Base-by-base conservation (phyloP, 2,329 filamentous ascomycete genomes). In the Magnaporthiopsis incrustans region DNA sequence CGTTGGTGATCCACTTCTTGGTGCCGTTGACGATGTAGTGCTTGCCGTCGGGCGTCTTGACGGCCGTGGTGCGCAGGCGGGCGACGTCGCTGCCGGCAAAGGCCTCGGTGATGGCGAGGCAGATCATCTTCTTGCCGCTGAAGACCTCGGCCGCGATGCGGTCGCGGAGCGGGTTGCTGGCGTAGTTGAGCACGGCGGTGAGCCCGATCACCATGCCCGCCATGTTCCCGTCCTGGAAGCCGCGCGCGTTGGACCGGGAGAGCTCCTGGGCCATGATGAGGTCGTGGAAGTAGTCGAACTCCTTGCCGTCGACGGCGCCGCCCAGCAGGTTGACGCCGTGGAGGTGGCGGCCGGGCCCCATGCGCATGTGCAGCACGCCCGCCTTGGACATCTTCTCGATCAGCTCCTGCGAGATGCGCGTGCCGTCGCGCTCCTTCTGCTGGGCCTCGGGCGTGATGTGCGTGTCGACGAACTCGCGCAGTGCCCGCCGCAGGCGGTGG, bases 1-100 rank as follows among this genome's bases (percentile, higher is more conserved):
- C 90, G 75, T 92, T 92, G 56, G 90, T 92, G 73, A 92, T 92
- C 90, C 89, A 92, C 78, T 94, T 95, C 82, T 93, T 94, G 64
- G 82, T 87, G 61, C 89, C 89, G 71, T 89, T 89, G 73, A 87
- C 81, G 65, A 86, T 81, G 73, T 90, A 93, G 76, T 88, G 82
- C 73, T 89, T 87, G 60, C 90, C 90, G 71, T 92, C 89, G 1
- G 86, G 77, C 0, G 89, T 91, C 79, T 92, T 91, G 69, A 82
- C 82, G 1, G 90, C 91, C 0, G 90, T 95, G 0, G 91, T 95
- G 67, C 89, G 82, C 53, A 96, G 80, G 22, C 89, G 87, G 18
- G 91, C 90, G 5, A 96, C 91, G 74, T 96, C 92, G 53, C 85
- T 89, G 18, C 91, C 91, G 22, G 91, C 91, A 76, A 96, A 95